Base-by-base conservation (phyloP, 75 land plant genomes). In the Gnetum montanum region DNA sequence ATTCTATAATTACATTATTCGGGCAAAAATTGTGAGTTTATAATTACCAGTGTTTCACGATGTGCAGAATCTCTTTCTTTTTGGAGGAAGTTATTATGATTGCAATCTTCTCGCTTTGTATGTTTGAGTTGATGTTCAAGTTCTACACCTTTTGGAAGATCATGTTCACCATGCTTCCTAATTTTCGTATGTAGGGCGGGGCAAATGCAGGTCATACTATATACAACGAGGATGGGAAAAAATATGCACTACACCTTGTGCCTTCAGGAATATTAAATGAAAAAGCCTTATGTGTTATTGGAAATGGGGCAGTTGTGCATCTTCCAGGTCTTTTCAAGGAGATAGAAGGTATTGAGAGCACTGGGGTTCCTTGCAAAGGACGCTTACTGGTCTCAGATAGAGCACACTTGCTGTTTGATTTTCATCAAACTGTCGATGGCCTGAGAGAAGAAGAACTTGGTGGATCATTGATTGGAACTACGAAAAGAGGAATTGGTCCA, bases 141-240 rank as follows among this genome's bases (percentile, higher is more conserved):
- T n/a, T n/a, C n/a, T n/a, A n/a, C n/a, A n/a, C n/a, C n/a, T n/a
- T n/a, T n/a, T n/a, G n/a, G n/a, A n/a, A n/a, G n/a, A n/a, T n/a
- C n/a, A n/a, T n/a, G n/a, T n/a, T n/a, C n/a, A n/a, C n/a, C n/a
- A n/a, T n/a, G n/a, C n/a, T n/a, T n/a, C n/a, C n/a, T n/a, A n/a
- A n/a, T n/a, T n/a, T n/a, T n/a, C n/a, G n/a, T n/a, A n/a, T 16
- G 8, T 65, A 90, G 98, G 98, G 98, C 69, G 98, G 98, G 22
- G 83, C 95, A 47, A 93, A 93, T 75, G 98, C 98, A 55, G 98
- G 98, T 13, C 98, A 93, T 57, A 89, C 98, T 3, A 89, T 93
- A 46, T 93, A 93, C 66, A 89, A 93, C 46, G 46, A 73, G 19
- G 90, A 93, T 67, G 98, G 96, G 5, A 73, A 85, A 64, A 93